A percentile compares a stretch with the other conserved stretches of the same genome.
These are phyloP conservation scores for Zangia roseola DNA, from an alignment of 768 basidiomycete genomes.

Conservation along the genomic window DNA sequence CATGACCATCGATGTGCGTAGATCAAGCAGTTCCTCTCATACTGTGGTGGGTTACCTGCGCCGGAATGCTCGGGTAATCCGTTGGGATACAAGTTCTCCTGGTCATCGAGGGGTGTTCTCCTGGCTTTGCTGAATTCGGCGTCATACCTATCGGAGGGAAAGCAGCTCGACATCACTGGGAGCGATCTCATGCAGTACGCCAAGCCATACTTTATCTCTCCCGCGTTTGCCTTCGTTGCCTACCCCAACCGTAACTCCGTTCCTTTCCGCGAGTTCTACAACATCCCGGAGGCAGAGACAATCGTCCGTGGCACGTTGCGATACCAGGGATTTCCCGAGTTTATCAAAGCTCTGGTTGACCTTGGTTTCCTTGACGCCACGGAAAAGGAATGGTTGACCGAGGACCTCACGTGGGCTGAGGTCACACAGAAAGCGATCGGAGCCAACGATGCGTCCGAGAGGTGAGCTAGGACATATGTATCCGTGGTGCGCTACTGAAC, in stretches of 20 bases:
- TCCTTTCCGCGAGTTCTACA: constrained; percentile 88
- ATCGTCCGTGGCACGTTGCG: constrained; percentile 90
- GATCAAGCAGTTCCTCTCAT: constrained; percentile 90
- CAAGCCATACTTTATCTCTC: constrained; percentile 91
- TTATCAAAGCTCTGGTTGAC: constrained; percentile 83
- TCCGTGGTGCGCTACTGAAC: neutral
- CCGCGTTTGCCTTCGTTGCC: constrained; percentile 93
- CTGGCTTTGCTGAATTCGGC: constrained; percentile 92
- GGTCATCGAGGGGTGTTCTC: constrained; percentile 95
- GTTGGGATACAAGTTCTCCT: constrained; percentile 98
- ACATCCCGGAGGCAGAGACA: constrained; percentile 91
- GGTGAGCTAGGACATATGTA: constrained; percentile 37
- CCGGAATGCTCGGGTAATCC: constrained; percentile 91
- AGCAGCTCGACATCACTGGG: constrained; percentile 68
- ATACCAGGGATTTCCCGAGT: constrained; percentile 96
- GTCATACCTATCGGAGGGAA: constrained; percentile 67
- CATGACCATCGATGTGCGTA: constrained; percentile 27
- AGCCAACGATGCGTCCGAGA: constrained; percentile 66
- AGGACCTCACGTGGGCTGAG: constrained; percentile 79
- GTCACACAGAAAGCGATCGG: constrained; percentile 74
- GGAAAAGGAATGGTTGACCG: constrained; percentile 74
- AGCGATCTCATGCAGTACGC: constrained; percentile 87
- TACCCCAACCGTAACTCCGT: constrained; percentile 97
- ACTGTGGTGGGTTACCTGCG: constrained; percentile 95
- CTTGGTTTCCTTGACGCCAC: constrained; percentile 82